Conservation (phyloP, 306 rosid genomes). For the Lathyrus tuberosus region DNA sequence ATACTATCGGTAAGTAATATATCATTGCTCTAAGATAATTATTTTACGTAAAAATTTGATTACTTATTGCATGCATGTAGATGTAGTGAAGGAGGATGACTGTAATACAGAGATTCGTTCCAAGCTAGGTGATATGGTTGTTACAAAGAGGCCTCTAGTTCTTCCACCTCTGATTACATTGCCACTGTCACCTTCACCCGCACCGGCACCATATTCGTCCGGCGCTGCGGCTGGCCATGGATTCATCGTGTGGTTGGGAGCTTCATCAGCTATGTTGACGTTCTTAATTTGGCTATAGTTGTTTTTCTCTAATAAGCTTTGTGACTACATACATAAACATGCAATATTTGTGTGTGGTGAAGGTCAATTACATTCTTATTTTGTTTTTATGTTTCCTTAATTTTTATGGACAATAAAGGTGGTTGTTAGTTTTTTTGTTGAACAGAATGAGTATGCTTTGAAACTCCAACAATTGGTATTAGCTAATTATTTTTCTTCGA, state of each 20-base stretch:
- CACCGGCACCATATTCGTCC: not conserved
- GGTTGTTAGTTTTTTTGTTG: not conserved
- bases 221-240: not conserved
- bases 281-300: not conserved
- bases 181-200: not conserved
- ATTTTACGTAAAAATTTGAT: not conserved
- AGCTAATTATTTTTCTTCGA: not conserved
- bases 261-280: not conserved
- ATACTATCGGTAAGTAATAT: constrained; percentile 38
- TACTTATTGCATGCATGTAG: not conserved
- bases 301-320: not conserved
- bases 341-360: not conserved
- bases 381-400: not conserved
- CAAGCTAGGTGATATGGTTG: not conserved
- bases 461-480: not conserved
- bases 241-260: not conserved
- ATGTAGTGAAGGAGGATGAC: not conserved
- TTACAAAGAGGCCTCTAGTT: not conserved
- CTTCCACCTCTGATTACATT: not conserved
- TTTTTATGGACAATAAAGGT: not conserved
- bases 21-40: not conserved
- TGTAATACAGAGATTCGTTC: not conserved
- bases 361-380: not conserved
- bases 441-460: not conserved
- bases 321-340: not conserved